These are phyloP conservation scores for Diaporthe caulivora DNA, from an alignment of 2,329 filamentous ascomycete genomes.

Conservation along the genomic window DNA sequence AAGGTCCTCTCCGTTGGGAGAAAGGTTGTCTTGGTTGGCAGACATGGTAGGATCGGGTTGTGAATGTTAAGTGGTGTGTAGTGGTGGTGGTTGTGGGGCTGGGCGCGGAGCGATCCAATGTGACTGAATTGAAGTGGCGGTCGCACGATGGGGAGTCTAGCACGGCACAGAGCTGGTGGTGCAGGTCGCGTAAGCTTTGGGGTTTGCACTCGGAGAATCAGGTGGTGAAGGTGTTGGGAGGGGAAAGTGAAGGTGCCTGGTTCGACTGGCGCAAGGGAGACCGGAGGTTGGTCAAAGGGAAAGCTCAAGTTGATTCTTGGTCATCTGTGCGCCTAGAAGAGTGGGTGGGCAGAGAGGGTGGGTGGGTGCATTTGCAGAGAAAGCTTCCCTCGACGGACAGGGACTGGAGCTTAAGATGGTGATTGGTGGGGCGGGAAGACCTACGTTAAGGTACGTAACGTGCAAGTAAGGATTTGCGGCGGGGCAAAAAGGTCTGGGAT, in stretches of 20 bases:
- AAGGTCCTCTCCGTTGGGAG: constrained; percentile 72
- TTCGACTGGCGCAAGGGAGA: constrained; percentile 30
- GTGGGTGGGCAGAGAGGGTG: constrained; percentile 24
- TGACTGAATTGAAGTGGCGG: constrained; percentile 18
- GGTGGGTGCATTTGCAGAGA: constrained; percentile 29
- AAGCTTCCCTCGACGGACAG: constrained; percentile 31
- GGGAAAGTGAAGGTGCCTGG: constrained; percentile 8
- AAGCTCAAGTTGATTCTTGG: constrained; percentile 28
- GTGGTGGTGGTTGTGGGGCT: not conserved
- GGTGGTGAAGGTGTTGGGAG: not conserved
- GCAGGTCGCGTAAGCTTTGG: constrained; percentile 29
- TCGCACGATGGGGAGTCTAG: constrained; percentile 30
- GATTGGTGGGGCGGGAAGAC: constrained; percentile 32
- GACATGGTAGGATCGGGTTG: constrained; percentile 65
- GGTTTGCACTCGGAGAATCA: not conserved
- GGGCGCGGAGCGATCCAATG: constrained; percentile 23
- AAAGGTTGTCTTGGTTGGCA: constrained; percentile 67
- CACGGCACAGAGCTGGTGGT: constrained; percentile 35
- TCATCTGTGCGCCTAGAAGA: constrained; percentile 25
- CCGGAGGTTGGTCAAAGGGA: constrained; percentile 1
- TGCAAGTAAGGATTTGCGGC: constrained; percentile 40
- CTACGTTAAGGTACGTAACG: constrained; percentile 28
- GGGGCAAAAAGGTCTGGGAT: constrained; percentile 35
- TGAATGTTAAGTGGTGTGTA: not conserved
- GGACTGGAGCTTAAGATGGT: constrained; percentile 29